Evolutionary conservation across 2,329 filamentous ascomycete genomes (phyloP), one percentile per base, ranked within the genome.

Genomic region (Diplodia mutila): DNA sequence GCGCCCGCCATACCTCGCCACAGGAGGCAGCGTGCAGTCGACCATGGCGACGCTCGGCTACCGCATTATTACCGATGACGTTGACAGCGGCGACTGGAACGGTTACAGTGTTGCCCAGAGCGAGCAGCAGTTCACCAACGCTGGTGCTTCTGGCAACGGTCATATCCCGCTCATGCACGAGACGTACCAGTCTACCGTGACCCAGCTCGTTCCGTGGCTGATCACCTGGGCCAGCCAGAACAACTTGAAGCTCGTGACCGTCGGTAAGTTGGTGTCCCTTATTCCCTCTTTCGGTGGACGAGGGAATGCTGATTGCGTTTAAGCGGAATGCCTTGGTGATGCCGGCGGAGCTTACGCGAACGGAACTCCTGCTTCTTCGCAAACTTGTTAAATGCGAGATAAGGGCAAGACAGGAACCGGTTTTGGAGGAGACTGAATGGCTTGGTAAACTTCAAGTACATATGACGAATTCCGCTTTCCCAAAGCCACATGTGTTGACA

Each of bases 221-320:
- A 77, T 78, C 61, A 77, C 74, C 54, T 77, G 76, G 76, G 76
- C 76, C 0, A 78, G 77, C 71, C 72, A 71, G 53, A 78, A 78
- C 27, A 75, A 75, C 54, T 42, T 78, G 63, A 77, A 77, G 72
- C 25, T 78, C 27, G 76, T 78, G 9, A 78, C 76, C 54, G 75
- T 77, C 54, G 75, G 74, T 76, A 53, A 72, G 74, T 76, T 9
- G 48, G 14, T 34, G 0, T 3, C 6, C 16, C 6, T 23, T 23
- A 16, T 12, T 23, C 48, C 34, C 23, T 68, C 21, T 11, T 14
- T 25, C 32, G 23, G 8, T 21, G 8, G 14, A 18, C 18, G 16
- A 42, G 5, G 42, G n/a, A 21, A 6, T 51, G 25, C 59, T 63
- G 46, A 63, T 23, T 37, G 8, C 9, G 29, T 18, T n/a, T 51